Base-by-base conservation (phyloP, 2,329 filamentous ascomycete genomes). In the Raffaelea ambrosiae region DNA sequence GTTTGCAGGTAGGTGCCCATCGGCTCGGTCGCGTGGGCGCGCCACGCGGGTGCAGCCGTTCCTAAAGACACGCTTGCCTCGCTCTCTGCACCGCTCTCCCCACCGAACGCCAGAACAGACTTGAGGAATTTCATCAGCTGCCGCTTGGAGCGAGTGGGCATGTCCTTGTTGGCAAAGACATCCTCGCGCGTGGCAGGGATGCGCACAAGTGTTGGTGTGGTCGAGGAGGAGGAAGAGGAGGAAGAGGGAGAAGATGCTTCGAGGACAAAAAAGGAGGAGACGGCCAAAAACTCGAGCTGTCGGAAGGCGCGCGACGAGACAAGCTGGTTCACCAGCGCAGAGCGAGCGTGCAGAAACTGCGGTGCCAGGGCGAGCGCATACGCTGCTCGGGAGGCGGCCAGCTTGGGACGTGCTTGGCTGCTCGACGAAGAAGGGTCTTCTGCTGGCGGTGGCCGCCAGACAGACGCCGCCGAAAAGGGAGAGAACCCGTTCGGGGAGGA, bases 71-170 rank as follows among this genome's bases (percentile, higher is more conserved):
- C 18, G 26, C 16, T 26, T 3, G 16, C 35, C 21, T 46, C 26
- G 38, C 18, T 19, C 14, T 41, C 39, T 23, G 13, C 39, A 4
- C 41, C 18, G 60, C 77, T 3, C 16, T 42, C 9, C 36, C 29
- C 50, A n/a, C 42, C 48, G 58, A 83, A 84, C 57, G 88, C 79
- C 51, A 82, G 72, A 46, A 95, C 84, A 61, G 93, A 91, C 63
- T 91, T 90, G 59, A 97, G 74, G 58, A 96, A 94, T 64, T 94
- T 95, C 84, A 96, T 95, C 58, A 97, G 67, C 10, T 79, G 77
- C 47, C 91, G 82, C 69, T 97, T 97, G 5, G 88, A 81, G 54
- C 85, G 84, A 55, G 85, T 76, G 41, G 88, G 80, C 48, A 97
- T 86, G 21, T 74, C 73, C 33, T 79, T 78, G 61, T 88, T 84